Percentiles rank a stretch among this genome's conserved stretches.
phyloP scores from a whole-genome alignment of 2,329 filamentous ascomycete genomes.

The Venturia asperata region DNA sequence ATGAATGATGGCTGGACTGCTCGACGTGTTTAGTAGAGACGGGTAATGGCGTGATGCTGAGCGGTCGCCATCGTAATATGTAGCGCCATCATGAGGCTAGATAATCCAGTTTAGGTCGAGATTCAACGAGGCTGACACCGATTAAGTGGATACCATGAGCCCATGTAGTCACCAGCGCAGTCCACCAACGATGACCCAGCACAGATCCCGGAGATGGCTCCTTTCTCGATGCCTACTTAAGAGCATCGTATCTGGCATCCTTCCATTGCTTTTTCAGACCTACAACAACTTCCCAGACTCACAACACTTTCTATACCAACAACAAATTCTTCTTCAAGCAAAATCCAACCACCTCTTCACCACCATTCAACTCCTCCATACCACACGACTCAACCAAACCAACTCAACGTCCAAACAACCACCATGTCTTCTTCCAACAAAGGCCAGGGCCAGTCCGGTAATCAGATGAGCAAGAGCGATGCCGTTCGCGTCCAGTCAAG shows the following conservation, averaged over 20 bases:
- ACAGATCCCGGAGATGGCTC: slow-evolving; percentile 6
- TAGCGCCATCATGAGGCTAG: background rate
- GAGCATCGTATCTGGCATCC: background rate
- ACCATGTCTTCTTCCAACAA: slow-evolving; percentile 2
- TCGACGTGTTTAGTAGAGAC: too few species aligned
- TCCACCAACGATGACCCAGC: background rate
- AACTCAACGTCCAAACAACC: background rate
- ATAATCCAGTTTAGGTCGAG: background rate
- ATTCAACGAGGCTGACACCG: background rate
- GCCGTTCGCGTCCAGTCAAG: background rate
- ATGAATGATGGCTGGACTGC: too few species aligned
- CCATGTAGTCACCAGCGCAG: background rate
- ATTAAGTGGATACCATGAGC: background rate
- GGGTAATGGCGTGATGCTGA: too few species aligned
- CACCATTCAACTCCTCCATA: background rate
- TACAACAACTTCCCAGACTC: background rate
- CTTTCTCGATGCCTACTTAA: background rate
- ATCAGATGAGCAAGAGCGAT: too few species aligned
- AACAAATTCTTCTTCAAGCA: background rate
- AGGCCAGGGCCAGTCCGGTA: background rate
- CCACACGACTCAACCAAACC: background rate
- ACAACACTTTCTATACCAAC: background rate
- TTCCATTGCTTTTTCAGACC: background rate
- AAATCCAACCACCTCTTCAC: background rate
- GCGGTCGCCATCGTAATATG: too few species aligned